Evolutionary conservation across 2,329 filamentous ascomycete genomes (phyloP), one percentile per base, ranked within the genome.

Genomic region (Fusarium sarcochroum): DNA sequence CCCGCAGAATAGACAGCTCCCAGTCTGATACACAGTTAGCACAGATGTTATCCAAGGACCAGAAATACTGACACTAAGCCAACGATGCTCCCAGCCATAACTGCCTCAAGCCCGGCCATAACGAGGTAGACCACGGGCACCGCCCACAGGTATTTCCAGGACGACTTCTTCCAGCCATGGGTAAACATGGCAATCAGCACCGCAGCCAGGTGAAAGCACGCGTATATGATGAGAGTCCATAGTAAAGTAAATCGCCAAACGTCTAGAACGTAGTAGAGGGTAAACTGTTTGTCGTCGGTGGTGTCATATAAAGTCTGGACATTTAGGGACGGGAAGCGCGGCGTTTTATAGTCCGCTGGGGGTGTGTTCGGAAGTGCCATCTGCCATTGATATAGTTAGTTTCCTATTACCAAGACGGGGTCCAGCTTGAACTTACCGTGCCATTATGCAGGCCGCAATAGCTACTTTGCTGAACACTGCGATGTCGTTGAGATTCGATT

Each of bases 211-310:
- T 97, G 93, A 66, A 94, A 92, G 20, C 89, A 84, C 34, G 87
- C 89, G 73, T 92, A 95, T 70, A 93, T 87, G 30, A 97, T 88
- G 37, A 97, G 80, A 0, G 93, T 97, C 94, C 94, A 98, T 76
- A 90, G 87, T 17, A 96, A 81, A 2, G 93, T 97, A 79, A 96
- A 97, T 68, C 91, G 90, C 90, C 93, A 95, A 56, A 97, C 92
- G 76, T 97, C 93, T 62, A 80, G 77, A 4, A 93, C 85, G 74
- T 91, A 86, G 82, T 93, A 95, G 71, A 97, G 89, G 37, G 88
- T 86, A 62, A 86, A 85, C 49, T 63, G 68, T 65, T 78, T 80
- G 44, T 86, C 81, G 60, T 78, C 35, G 35, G 76, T 80, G 47
- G 75, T 69, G 61, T 83, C 80, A 68, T 82, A 78, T 14, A 90